Conservation (phyloP, 257 asterid genomes). For the Solanum etuberosum region DNA sequence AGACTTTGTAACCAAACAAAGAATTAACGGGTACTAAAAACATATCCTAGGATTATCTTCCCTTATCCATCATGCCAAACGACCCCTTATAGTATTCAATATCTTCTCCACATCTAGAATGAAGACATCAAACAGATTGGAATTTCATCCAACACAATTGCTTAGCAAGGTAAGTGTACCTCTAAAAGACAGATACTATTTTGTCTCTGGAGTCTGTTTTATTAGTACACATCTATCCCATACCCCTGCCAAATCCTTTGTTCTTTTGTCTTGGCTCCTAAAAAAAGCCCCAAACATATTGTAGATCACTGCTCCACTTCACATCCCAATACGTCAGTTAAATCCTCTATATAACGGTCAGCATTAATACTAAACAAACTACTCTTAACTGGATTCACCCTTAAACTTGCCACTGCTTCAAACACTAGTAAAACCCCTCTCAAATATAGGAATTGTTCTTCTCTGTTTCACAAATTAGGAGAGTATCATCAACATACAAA, state of each 20-base stretch:
- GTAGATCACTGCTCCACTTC: neutral
- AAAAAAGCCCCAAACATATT: neutral
- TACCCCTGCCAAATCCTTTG: neutral
- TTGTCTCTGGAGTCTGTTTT: neutral
- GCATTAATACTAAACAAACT: neutral
- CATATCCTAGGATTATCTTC: too few species aligned
- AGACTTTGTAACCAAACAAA: too few species aligned
- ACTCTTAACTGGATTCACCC: neutral
- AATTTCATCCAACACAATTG: neutral
- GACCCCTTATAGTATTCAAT: neutral
- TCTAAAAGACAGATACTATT: neutral
- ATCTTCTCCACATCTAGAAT: neutral
- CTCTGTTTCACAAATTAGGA: neutral
- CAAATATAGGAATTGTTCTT: neutral
- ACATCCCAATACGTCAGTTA: neutral
- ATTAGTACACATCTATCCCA: neutral
- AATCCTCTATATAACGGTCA: neutral
- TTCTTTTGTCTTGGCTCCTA: neutral
- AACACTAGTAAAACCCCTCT: neutral
- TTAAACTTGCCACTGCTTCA: neutral
- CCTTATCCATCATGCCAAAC: too few species aligned
- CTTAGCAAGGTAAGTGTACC: neutral
- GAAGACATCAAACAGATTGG: neutral
- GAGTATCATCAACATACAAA: neutral
- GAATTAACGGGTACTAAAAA: too few species aligned